Percentiles rank a stretch among this genome's conserved stretches.
Conservation (phyloP, 2,329 filamentous ascomycete species). For the Hypoxylon sp. region DNA sequence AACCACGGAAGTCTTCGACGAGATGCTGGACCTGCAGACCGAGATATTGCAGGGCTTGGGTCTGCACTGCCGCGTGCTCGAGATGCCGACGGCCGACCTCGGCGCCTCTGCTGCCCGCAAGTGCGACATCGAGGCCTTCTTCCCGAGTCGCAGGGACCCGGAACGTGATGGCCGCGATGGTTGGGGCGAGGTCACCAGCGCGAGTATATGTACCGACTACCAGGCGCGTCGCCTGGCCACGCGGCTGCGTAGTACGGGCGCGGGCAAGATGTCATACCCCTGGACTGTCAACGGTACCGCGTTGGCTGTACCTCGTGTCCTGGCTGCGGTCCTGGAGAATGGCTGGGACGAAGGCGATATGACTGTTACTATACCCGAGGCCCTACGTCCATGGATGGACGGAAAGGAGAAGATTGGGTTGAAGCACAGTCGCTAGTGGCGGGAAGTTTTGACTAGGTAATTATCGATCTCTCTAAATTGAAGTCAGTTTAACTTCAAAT, state of each 20-base stretch:
- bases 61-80: conserved; percentile 88
- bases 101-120: conserved; percentile 91
- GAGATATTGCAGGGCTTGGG: conserved; percentile 84
- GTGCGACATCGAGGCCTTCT: conserved; percentile 93
- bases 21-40: conserved; percentile 89
- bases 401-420: conserved; percentile 75
- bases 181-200: conserved; percentile 94
- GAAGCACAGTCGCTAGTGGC: conserved; percentile 48
- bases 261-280: conserved; percentile 76
- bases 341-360: conserved; percentile 82
- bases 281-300: conserved; percentile 96
- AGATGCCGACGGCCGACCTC: conserved; percentile 91
- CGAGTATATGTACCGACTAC: conserved; percentile 95
- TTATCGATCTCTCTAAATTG: neutral
- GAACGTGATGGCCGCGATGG: conserved; percentile 68
- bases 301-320: conserved; percentile 87
- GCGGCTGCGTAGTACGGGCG: conserved; percentile 68
- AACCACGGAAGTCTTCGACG: conserved; percentile 77
- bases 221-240: conserved; percentile 88
- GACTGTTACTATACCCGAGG: conserved; percentile 82
- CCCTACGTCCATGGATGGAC: conserved; percentile 87
- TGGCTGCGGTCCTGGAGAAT: conserved; percentile 91
- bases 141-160: conserved; percentile 77
- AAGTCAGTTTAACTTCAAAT: neutral
- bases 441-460: neutral